Evolutionary conservation across 2,329 filamentous ascomycete species (phyloP).

Genomic region (Colletotrichum sp.): DNA sequence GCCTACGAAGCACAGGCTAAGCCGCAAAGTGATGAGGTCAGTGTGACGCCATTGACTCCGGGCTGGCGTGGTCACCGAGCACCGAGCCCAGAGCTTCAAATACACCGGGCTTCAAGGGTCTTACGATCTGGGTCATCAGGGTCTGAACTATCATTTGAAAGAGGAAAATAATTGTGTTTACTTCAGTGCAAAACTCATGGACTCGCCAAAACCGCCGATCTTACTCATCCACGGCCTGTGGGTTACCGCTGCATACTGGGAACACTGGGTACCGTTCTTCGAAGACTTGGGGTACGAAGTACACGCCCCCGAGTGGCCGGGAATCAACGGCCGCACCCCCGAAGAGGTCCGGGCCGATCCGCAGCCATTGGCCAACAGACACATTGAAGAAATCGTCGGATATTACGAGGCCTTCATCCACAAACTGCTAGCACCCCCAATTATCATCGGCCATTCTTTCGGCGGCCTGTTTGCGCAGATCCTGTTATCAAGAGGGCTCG

Average conservation of each 20-base stretch:
- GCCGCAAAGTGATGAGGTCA: conserved; percentile 5
- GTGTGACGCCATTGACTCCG: conserved; percentile 5
- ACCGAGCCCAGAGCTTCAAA: background rate
- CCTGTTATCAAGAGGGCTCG: conserved; percentile 21
- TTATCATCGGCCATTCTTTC: conserved; percentile 27
- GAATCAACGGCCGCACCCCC: conserved; percentile 23
- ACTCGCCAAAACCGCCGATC: conserved; percentile 13
- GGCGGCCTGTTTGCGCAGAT: conserved; percentile 26
- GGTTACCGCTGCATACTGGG: conserved; percentile 27
- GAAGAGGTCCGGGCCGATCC: conserved; percentile 23
- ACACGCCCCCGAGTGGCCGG: conserved; percentile 26
- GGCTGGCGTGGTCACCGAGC: background rate
- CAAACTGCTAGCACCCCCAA: conserved; percentile 20
- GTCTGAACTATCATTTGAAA: background rate
- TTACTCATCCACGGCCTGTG: conserved; percentile 27
- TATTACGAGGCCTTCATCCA: conserved; percentile 23
- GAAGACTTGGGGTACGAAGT: conserved; percentile 22
- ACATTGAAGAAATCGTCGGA: conserved; percentile 23
- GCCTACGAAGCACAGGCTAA: background rate
- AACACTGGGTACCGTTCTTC: conserved; percentile 23
- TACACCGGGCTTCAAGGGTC: background rate
- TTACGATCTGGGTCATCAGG: background rate
- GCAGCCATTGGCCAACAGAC: conserved; percentile 15
- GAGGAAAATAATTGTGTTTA: background rate
- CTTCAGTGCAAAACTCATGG: background rate